Percentiles rank a stretch among this genome's conserved stretches.
Evolutionary conservation across 805 yeast genomes (phyloP).

Genomic region (Ogataea parapolymorpha): DNA sequence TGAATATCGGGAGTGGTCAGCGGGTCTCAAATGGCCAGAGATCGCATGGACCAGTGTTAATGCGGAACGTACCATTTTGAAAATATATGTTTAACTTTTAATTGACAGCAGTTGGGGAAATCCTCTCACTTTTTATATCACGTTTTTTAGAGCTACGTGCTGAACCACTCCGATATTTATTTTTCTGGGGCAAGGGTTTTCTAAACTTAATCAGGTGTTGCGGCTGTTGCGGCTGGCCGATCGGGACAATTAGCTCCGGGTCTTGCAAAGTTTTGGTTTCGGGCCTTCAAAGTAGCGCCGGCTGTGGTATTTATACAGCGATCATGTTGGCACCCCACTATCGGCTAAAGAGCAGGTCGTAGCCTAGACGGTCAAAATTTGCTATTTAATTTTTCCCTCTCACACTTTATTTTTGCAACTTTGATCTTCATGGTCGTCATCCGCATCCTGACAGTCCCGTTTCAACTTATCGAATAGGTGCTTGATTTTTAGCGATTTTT

Average conservation of each 20-base stretch:
- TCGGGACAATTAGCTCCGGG: conserved; percentile 10
- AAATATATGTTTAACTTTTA: background rate
- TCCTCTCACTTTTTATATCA: conserved; percentile 1
- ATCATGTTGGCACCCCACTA: background rate
- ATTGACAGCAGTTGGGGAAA: background rate
- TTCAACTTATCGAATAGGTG: conserved; percentile 33
- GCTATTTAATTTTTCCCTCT: background rate
- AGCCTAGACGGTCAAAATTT: conserved; percentile 3
- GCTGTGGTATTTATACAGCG: conserved; percentile 3
- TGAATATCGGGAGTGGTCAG: conserved; percentile 4
- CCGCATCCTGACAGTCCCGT: conserved; percentile 16
- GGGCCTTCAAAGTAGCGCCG: too few relatives aligned
- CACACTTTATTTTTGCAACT: conserved; percentile 4
- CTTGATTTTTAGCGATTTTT: conserved; percentile 41
- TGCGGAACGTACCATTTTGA: conserved; percentile 27
- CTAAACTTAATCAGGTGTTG: conserved; percentile 1
- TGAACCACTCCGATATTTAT: conserved; percentile 7
- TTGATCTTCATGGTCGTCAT: conserved; percentile 24
- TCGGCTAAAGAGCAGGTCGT: background rate
- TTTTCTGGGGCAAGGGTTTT: conserved; percentile 11
- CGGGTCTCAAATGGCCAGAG: conserved; percentile 18
- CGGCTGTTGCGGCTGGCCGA: conserved; percentile 1
- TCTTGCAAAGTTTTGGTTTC: background rate
- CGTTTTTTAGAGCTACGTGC: conserved; percentile 7
- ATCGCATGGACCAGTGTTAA: conserved; percentile 17